Evolutionary conservation across 2,329 filamentous ascomycete genomes (phyloP).

Genomic region (Paecilomyces formosus): DNA sequence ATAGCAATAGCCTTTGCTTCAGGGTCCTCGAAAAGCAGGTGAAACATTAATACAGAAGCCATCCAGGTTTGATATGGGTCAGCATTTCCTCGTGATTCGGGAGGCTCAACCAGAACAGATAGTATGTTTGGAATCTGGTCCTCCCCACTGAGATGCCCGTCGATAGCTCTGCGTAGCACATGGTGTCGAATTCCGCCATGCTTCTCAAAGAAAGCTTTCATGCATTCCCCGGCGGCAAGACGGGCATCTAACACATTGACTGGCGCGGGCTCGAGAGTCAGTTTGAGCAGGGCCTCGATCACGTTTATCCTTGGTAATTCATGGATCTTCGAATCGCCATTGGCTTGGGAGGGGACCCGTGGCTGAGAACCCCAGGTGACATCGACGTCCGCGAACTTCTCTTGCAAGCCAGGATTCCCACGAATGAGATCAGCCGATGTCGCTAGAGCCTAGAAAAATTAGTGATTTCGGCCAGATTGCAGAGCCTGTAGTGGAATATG

Average conservation of each 20-base stretch:
- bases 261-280: slow-evolving; percentile 63
- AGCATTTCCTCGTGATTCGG: slow-evolving; percentile 51
- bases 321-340: slow-evolving; percentile 34
- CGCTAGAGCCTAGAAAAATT: slow-evolving; percentile 56
- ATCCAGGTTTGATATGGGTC: slow-evolving; percentile 91
- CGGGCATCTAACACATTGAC: slow-evolving; percentile 69
- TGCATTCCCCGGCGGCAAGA: slow-evolving; percentile 77
- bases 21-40: slow-evolving; percentile 72
- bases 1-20: slow-evolving; percentile 74
- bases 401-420: slow-evolving; percentile 71
- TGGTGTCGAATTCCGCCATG: slow-evolving; percentile 76
- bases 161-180: slow-evolving; percentile 81
- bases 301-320: slow-evolving; percentile 67
- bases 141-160: slow-evolving; percentile 68
- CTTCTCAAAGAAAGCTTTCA: slow-evolving; percentile 84
- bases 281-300: slow-evolving; percentile 83
- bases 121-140: slow-evolving; percentile 85
- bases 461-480: slow-evolving; percentile 5
- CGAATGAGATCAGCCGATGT: slow-evolving; percentile 85
- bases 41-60: slow-evolving; percentile 76
- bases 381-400: slow-evolving; percentile 79
- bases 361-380: slow-evolving; percentile 44
- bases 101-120: slow-evolving; percentile 67
- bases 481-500: slow-evolving; percentile 2
- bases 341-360: slow-evolving; percentile 15